Conservation (phyloP, 2,329 filamentous ascomycete genomes). For the Fusarium nygamai region DNA sequence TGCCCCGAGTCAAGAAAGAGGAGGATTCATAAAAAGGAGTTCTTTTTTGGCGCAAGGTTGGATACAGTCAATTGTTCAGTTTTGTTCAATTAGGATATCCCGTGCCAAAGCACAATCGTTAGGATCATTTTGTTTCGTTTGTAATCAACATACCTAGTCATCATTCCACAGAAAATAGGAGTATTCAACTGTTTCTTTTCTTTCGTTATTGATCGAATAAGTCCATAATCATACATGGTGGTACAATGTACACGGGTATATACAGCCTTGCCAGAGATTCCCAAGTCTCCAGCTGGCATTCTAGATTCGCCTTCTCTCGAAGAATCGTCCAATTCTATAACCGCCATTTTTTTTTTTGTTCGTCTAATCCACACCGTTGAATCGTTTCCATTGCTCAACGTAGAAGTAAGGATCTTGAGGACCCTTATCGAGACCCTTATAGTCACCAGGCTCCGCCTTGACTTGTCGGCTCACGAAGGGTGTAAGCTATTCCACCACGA, state of each 20-base stretch:
- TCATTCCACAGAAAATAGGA: neutral
- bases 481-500: slow-evolving; percentile 67
- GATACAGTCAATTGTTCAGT: slow-evolving; percentile 28
- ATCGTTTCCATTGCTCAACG: slow-evolving; percentile 72
- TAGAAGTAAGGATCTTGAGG: slow-evolving; percentile 71
- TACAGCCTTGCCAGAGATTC: slow-evolving; percentile 40
- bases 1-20: slow-evolving; percentile 46
- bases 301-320: neutral
- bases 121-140: slow-evolving; percentile 14
- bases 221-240: slow-evolving; percentile 46
- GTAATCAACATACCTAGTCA: slow-evolving; percentile 13
- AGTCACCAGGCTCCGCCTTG: slow-evolving; percentile 61
- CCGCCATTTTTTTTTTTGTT: neutral
- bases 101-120: slow-evolving; percentile 25
- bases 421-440: slow-evolving; percentile 62
- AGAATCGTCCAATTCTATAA: neutral
- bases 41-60: slow-evolving; percentile 18
- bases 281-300: slow-evolving; percentile 18
- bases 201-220: slow-evolving; percentile 10
- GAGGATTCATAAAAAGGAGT: slow-evolving; percentile 2
- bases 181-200: slow-evolving; percentile 16
- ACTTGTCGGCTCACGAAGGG: slow-evolving; percentile 78
- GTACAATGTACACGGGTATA: slow-evolving; percentile 46
- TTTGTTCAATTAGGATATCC: slow-evolving; percentile 26
- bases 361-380: slow-evolving; percentile 69